Evolutionary conservation across 345 rosid species (phyloP).

Genomic region (Abelmoschus esculentus): DNA sequence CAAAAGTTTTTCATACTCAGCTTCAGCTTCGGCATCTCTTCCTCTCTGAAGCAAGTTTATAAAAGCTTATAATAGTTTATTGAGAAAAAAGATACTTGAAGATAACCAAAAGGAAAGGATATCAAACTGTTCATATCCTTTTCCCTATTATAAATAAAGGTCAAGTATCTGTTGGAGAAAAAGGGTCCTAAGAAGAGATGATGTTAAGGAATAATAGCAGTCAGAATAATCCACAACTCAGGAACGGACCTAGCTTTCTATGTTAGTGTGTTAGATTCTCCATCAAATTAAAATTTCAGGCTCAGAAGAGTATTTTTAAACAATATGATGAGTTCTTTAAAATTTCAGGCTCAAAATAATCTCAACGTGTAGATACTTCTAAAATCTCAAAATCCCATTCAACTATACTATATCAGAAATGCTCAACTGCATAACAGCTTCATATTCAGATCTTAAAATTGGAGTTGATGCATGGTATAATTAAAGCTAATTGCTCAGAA

Average conservation of each 20-base stretch:
- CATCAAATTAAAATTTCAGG: not conserved
- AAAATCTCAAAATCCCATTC: not conserved
- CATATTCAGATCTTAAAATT: not conserved
- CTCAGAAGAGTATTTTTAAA: not conserved
- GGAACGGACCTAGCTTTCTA: not conserved
- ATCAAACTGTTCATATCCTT: not conserved
- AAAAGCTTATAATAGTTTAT: not conserved
- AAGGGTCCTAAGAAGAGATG: too few species aligned
- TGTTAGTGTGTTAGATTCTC: not conserved
- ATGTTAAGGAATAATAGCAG: too few species aligned
- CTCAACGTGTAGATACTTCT: not conserved
- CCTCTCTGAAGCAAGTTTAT: conserved; percentile 45
- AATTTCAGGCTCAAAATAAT: too few species aligned
- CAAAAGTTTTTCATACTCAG: conserved; percentile 63
- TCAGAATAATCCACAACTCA: not conserved
- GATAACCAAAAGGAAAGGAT: conserved; percentile 3
- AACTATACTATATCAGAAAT: not conserved
- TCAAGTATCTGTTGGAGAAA: not conserved
- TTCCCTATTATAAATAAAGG: not conserved
- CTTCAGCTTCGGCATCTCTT: conserved; percentile 81
- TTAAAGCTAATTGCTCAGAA: not conserved
- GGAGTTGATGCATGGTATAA: not conserved
- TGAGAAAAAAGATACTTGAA: not conserved
- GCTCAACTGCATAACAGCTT: not conserved
- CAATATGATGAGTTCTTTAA: too few species aligned